These are phyloP conservation scores for Mortierella sp. DNA, from an alignment of 371 early-diverging fungal species.

Conservation along the genomic window DNA sequence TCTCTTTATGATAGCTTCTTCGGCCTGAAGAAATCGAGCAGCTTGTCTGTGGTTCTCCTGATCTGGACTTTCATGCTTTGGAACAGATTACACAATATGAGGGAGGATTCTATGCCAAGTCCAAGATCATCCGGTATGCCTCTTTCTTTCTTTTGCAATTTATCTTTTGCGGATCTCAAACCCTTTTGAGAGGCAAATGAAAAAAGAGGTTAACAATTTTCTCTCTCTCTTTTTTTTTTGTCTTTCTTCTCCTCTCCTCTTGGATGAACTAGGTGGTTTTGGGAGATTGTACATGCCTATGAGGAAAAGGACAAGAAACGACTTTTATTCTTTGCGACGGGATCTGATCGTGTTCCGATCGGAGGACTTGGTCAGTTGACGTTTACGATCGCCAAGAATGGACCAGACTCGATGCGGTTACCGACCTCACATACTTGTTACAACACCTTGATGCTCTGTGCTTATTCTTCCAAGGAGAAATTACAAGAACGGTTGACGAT, in stretches of 20 bases:
- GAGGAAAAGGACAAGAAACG: constrained; percentile 87
- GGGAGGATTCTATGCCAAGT: constrained; percentile 79
- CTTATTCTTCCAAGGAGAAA: constrained; percentile 88
- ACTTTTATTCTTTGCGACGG: constrained; percentile 97
- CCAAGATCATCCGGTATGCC: constrained; percentile 68
- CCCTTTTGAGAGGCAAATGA: background rate
- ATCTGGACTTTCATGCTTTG: constrained; percentile 87
- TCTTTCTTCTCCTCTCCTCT: background rate
- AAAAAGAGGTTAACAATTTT: background rate
- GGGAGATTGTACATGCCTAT: constrained; percentile 92
- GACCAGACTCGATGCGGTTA: constrained; percentile 89
- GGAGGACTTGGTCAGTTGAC: constrained; percentile 90
- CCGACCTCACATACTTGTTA: constrained; percentile 96
- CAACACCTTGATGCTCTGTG: constrained; percentile 93
- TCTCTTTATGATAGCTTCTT: constrained; percentile 68
- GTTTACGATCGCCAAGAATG: constrained; percentile 98
- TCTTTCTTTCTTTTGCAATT: background rate
- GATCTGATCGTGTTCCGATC: constrained; percentile 96
- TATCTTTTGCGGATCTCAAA: background rate
- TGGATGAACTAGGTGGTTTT: constrained; percentile 73
- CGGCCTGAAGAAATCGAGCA: constrained; percentile 95
- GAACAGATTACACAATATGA: constrained; percentile 89
- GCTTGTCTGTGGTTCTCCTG: constrained; percentile 93
- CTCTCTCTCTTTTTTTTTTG: background rate
- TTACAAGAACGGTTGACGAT: constrained; percentile 87